Conservation (phyloP, 192 early-diverging fungal genomes). For the Podila verticillata region DNA sequence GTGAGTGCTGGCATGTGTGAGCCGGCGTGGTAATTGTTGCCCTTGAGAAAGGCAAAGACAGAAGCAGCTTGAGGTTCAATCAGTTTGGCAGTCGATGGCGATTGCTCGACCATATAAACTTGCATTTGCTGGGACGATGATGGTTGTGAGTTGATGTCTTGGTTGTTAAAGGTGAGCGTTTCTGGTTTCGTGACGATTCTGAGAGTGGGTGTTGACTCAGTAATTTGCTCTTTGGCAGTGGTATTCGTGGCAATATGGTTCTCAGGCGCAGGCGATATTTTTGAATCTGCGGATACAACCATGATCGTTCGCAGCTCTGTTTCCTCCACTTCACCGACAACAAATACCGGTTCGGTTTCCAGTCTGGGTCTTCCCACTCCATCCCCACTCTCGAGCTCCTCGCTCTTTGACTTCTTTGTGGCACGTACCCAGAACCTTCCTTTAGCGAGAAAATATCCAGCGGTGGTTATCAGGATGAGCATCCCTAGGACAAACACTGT, state of each 20-base stretch:
- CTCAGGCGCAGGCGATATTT: neutral
- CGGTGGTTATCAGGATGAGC: constrained; percentile 14
- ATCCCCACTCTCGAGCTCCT: neutral
- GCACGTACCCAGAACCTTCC: constrained; percentile 7
- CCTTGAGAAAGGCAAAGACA: constrained; percentile 25
- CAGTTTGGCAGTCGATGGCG: constrained; percentile 17
- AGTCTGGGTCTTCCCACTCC: neutral
- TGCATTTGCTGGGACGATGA: neutral
- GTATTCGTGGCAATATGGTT: neutral
- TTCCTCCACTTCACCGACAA: neutral
- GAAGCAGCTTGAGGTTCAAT: constrained; percentile 7
- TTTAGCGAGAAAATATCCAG: constrained; percentile 20
- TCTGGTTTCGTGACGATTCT: neutral
- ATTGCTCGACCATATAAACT: neutral
- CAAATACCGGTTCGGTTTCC: too few species aligned
- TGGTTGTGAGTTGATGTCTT: neutral
- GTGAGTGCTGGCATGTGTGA: constrained; percentile 19
- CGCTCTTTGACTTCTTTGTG: neutral
- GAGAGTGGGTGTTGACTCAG: neutral
- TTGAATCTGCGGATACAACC: neutral
- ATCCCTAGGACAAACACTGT: constrained; percentile 25
- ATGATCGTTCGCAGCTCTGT: neutral
- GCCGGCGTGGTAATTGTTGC: neutral
- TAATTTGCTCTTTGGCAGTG: neutral
- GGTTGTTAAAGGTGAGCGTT: neutral